Evolutionary conservation across 83 land plant genomes (phyloP).

Genomic region (Larix sibirica): DNA sequence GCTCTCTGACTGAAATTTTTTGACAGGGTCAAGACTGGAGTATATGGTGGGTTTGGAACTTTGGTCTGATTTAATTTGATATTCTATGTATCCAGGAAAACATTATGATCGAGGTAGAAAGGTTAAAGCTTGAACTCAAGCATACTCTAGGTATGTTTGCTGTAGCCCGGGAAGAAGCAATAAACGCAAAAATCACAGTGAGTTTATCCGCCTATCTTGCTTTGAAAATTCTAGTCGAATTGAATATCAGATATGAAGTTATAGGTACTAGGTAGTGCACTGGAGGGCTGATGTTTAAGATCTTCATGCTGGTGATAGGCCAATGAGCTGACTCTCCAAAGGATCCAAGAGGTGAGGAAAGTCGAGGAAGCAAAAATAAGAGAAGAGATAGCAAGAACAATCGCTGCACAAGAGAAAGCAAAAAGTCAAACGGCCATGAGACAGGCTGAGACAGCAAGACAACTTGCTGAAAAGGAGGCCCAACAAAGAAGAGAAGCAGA

Average conservation of each 20-base stretch:
- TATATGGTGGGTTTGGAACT: no score
- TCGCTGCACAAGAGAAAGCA: conserved; percentile 24
- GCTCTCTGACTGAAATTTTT: no score
- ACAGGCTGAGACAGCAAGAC: conserved; percentile 16
- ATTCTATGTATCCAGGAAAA: conserved; percentile 11
- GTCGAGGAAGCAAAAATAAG: conserved; percentile 20
- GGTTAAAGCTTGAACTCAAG: conserved; percentile 32
- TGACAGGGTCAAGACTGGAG: background rate
- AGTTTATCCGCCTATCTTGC: background rate
- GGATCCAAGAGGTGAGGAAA: conserved; percentile 19
- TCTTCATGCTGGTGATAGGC: conserved; percentile 18
- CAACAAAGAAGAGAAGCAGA: conserved; percentile 22
- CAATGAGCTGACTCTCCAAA: conserved; percentile 20
- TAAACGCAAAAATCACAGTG: conserved; percentile 21
- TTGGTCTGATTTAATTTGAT: background rate
- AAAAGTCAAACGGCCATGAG: conserved; percentile 18
- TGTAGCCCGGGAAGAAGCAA: conserved; percentile 32
- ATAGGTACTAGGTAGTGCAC: background rate
- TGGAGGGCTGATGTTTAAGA: background rate
- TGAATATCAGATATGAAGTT: background rate
- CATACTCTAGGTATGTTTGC: conserved; percentile 31
- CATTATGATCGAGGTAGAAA: conserved; percentile 23
- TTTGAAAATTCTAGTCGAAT: background rate
- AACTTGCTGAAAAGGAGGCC: conserved; percentile 30
- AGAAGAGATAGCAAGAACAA: conserved; percentile 20